Percentiles rank a stretch among this genome's conserved stretches.
Evolutionary conservation across 2,329 filamentous ascomycete species (phyloP).

Genomic region (Cladosporium phlei): DNA sequence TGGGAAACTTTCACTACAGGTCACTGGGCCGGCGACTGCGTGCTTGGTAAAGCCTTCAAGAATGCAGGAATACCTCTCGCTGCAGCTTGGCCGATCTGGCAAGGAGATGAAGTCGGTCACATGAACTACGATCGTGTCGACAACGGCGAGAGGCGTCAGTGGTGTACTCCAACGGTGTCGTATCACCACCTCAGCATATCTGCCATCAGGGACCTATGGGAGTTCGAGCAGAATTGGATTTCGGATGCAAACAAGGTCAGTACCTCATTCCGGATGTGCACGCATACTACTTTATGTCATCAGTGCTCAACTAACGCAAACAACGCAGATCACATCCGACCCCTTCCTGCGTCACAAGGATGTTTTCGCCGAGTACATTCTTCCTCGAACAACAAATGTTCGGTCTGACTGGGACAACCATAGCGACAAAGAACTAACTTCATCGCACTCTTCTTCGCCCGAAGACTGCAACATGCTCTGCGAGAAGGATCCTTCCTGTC

Average conservation of each 20-base stretch:
- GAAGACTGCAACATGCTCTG: neutral
- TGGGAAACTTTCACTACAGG: slow-evolving; percentile 23
- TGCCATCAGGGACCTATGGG: slow-evolving; percentile 21
- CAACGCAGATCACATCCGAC: too few species aligned
- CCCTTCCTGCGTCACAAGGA: slow-evolving; percentile 18
- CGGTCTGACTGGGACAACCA: slow-evolving; percentile 18
- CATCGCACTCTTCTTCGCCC: neutral
- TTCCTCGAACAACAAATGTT: slow-evolving; percentile 14
- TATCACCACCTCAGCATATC: slow-evolving; percentile 24
- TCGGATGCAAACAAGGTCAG: slow-evolving; percentile 6
- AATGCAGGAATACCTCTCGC: slow-evolving; percentile 21
- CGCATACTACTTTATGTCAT: too few species aligned
- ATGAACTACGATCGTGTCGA: slow-evolving; percentile 22
- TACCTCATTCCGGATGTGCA: too few species aligned
- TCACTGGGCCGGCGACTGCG: slow-evolving; percentile 28
- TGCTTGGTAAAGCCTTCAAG: slow-evolving; percentile 25
- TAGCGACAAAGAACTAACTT: slow-evolving; percentile 8
- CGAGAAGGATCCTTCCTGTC: neutral
- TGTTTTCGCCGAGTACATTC: slow-evolving; percentile 17
- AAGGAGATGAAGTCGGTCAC: slow-evolving; percentile 22
- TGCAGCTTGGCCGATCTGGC: slow-evolving; percentile 24
- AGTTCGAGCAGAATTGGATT: slow-evolving; percentile 28
- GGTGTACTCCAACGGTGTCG: slow-evolving; percentile 26
- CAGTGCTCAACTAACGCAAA: too few species aligned
- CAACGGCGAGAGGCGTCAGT: slow-evolving; percentile 18